Evolutionary conservation across 352 stramenopile genomes (phyloP).

Genomic region (Pilasporangium apinafurcum): DNA sequence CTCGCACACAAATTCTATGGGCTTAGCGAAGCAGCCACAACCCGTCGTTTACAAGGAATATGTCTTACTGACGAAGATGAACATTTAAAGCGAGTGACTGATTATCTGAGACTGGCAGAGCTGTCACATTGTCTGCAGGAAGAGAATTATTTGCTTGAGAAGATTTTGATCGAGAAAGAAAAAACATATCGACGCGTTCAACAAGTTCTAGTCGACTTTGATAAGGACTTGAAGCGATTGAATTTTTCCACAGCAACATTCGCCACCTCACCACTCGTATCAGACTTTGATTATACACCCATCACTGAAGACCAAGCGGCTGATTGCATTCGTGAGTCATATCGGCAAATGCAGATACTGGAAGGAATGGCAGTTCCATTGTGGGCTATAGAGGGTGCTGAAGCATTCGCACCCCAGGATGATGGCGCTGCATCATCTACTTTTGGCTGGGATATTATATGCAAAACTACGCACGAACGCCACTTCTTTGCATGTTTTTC

Average conservation of each 20-base stretch:
- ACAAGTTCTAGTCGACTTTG: constrained; percentile 19
- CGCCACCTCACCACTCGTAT: constrained; percentile 17
- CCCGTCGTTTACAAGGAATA: constrained; percentile 6
- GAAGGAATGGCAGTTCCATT: constrained; percentile 37
- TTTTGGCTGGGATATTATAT: constrained; percentile 41
- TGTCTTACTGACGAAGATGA: background rate
- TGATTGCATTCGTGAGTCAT: constrained; percentile 45
- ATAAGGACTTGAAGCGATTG: constrained; percentile 42
- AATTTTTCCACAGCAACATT: constrained; percentile 21
- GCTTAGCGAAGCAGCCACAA: constrained; percentile 26
- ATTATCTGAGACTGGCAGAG: constrained; percentile 49
- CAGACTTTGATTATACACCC: constrained; percentile 36
- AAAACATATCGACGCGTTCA: constrained; percentile 12
- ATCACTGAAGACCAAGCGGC: constrained; percentile 53
- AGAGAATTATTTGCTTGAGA: constrained; percentile 58
- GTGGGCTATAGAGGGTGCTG: constrained; percentile 14
- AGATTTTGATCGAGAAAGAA: constrained; percentile 12
- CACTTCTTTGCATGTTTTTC: constrained; percentile 48
- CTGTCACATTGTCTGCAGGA: constrained; percentile 53
- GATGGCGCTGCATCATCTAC: constrained; percentile 15
- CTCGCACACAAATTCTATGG: constrained; percentile 36
- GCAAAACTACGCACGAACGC: constrained; percentile 27
- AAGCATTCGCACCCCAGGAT: background rate
- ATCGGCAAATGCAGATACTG: constrained; percentile 43
- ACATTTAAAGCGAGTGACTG: constrained; percentile 33